Base-by-base conservation (phyloP, 164 flowering plant species). In the Platanus orientalis region DNA sequence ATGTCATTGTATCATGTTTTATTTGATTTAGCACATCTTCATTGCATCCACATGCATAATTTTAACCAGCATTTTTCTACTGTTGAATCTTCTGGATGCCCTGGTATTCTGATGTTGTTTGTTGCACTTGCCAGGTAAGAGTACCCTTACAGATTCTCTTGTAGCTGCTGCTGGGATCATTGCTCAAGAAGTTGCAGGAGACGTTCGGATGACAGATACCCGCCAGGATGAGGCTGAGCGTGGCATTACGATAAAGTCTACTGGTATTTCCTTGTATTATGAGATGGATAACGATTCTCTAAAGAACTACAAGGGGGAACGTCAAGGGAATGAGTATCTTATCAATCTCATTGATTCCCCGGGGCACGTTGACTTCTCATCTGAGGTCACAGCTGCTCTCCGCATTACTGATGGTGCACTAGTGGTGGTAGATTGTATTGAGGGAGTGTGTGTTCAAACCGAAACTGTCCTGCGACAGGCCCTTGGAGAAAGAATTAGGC, bases 121-220 rank as follows among this genome's bases (percentile, higher is more conserved):
- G 10, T 36, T 36, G 49, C 16, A 45, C 19, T 45, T 45, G 49
- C 19, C 49, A 45, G 49, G 49, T 14, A 72, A 72, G 26, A 67
- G 71, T 17, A 72, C 75, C 1, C 71, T 72, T 36, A 72, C 75
- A 0, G 75, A 72, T 58, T 67, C 75, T 48, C 75, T 72, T 51
- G 75, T 72, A 44, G 75, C 75, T 28, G 71, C 75, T 44, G 75
- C 75, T 58, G 75, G 75, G 44, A 72, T 72, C 32, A 72, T 72
- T 63, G 71, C 75, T 17, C 75, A 71, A 58, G 75, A 71, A 62
- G 67, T 57, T 62, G 75, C 75, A 10, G 75, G 75, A 36, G 49
- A 45, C 16, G 49, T 45, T 45, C 49, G 49, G 49, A 45, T 45
- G 49, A 45, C 49, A 2, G 49, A 58, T 44, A 58, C 62, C 49